phyloP scores from a whole-genome alignment of 2,329 filamentous ascomycete genomes.

The Cryphonectria naterciae region DNA sequence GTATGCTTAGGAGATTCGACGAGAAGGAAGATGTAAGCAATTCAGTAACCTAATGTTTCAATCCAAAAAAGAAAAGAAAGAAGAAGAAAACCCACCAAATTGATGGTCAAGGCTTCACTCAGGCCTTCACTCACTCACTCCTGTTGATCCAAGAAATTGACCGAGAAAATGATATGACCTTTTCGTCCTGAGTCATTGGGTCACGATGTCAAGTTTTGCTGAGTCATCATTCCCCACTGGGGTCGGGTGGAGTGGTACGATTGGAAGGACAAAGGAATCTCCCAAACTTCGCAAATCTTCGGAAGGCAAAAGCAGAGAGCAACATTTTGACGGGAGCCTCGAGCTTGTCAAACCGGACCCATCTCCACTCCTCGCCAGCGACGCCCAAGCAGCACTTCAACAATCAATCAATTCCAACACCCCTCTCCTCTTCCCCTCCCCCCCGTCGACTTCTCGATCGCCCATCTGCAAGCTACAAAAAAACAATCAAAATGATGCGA shows the following conservation, averaged over 20 bases:
- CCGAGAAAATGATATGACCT: slow-evolving; percentile 17
- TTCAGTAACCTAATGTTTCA: no score
- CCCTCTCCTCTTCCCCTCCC: slow-evolving; percentile 22
- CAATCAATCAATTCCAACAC: slow-evolving; percentile 11
- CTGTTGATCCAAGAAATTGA: slow-evolving; percentile 4
- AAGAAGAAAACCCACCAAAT: no score
- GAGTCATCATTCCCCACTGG: slow-evolving; percentile 13
- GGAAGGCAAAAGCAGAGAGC: slow-evolving; percentile 11
- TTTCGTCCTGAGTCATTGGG: slow-evolving; percentile 15
- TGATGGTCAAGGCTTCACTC: background rate
- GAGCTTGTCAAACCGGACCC: slow-evolving; percentile 25
- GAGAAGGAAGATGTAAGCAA: background rate
- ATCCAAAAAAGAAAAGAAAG: no score
- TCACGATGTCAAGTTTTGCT: slow-evolving; percentile 1
- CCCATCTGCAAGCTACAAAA: slow-evolving; percentile 8
- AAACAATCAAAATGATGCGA: slow-evolving; percentile 53
- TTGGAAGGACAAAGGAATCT: slow-evolving; percentile 6
- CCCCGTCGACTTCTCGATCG: slow-evolving; percentile 24
- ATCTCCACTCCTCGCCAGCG: slow-evolving; percentile 29
- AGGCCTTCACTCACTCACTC: background rate
- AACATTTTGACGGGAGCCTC: slow-evolving; percentile 26
- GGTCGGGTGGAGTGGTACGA: slow-evolving; percentile 11
- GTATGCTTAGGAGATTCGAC: background rate
- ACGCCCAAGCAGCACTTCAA: slow-evolving; percentile 17
- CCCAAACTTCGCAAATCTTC: slow-evolving; percentile 7